These are phyloP conservation scores for Auricularia auricula-judae DNA, from an alignment of 768 basidiomycete genomes.

Conservation along the genomic window DNA sequence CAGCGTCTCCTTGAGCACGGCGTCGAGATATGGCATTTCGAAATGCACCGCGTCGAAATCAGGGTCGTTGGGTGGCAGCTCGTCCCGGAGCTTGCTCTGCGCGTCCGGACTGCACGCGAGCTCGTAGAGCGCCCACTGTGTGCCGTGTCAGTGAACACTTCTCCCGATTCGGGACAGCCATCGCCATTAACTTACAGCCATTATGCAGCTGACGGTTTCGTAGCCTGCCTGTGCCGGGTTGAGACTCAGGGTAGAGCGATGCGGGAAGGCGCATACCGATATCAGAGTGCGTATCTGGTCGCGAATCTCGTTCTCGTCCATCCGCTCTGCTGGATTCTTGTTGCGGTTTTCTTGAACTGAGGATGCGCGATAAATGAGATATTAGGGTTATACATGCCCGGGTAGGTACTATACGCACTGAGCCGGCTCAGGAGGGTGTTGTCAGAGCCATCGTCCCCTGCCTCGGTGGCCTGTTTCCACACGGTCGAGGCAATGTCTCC, in stretches of 20 bases:
- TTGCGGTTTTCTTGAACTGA: background rate
- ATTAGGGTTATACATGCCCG: conserved; percentile 5
- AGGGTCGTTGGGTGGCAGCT: conserved; percentile 35
- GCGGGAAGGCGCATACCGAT: background rate
- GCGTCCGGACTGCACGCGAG: conserved; percentile 38
- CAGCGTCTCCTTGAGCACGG: conserved; percentile 49
- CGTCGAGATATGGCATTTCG: conserved; percentile 44
- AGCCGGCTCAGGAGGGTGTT: background rate
- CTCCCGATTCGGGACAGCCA: background rate
- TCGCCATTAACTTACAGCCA: conserved; percentile 8
- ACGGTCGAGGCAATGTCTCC: conserved; percentile 7
- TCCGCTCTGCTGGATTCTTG: conserved; percentile 1
- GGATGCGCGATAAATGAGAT: background rate
- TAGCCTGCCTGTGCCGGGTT: conserved; percentile 24
- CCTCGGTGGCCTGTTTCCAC: conserved; percentile 3
- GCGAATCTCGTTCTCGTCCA: conserved; percentile 8
- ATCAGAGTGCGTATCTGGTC: conserved; percentile 7
- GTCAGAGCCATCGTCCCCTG: conserved; percentile 2
- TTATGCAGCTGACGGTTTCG: conserved; percentile 25
- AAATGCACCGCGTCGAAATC: conserved; percentile 41
- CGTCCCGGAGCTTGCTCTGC: conserved; percentile 48
- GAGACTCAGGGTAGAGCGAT: background rate
- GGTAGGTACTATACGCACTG: background rate
- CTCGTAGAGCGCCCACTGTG: conserved; percentile 57
- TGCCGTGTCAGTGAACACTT: conserved; percentile 4